Percentiles rank a stretch among this genome's conserved stretches.
Evolutionary conservation across 2,329 filamentous ascomycete species (phyloP).

Genomic region (Aureobasidium leucospermi): DNA sequence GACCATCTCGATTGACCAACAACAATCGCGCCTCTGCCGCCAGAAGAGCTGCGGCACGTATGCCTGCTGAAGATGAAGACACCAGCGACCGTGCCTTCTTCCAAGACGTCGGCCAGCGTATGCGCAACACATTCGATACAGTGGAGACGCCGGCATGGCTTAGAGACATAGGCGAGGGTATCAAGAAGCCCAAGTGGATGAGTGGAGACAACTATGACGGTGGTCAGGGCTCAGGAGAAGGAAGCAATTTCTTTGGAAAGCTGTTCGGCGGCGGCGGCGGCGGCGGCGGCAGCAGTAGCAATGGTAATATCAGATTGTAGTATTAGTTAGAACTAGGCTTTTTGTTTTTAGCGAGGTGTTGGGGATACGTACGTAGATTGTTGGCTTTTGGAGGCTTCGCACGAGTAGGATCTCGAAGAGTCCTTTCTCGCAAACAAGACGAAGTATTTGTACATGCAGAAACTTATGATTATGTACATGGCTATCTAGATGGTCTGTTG

Average conservation of each 20-base stretch:
- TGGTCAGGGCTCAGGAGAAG: slow-evolving; percentile 17
- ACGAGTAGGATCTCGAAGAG: too few relatives aligned
- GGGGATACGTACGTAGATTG: neutral
- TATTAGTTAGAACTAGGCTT: neutral
- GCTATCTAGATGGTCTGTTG: too few relatives aligned
- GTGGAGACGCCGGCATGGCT: slow-evolving; percentile 78
- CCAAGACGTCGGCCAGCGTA: slow-evolving; percentile 70
- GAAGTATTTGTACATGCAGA: too few relatives aligned
- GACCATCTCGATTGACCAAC: slow-evolving; percentile 9
- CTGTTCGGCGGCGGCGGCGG: slow-evolving; percentile 26
- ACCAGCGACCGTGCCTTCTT: slow-evolving; percentile 69
- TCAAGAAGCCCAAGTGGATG: slow-evolving; percentile 80
- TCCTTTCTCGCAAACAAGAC: too few relatives aligned
- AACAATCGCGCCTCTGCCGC: slow-evolving; percentile 2
- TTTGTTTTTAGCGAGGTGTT: slow-evolving; percentile 3
- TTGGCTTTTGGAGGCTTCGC: too few relatives aligned
- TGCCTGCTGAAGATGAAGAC: slow-evolving; percentile 44
- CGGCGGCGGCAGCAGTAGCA: slow-evolving; percentile 4
- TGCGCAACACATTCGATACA: slow-evolving; percentile 87
- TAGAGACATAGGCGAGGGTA: slow-evolving; percentile 57
- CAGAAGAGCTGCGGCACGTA: slow-evolving; percentile 1
- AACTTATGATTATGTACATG: too few relatives aligned
- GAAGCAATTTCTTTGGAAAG: slow-evolving; percentile 20
- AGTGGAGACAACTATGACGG: slow-evolving; percentile 36
- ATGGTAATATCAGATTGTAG: slow-evolving; percentile 14